Evolutionary conservation across 2,329 filamentous ascomycete species (phyloP).

Genomic region (Sclerotinia nivalis): DNA sequence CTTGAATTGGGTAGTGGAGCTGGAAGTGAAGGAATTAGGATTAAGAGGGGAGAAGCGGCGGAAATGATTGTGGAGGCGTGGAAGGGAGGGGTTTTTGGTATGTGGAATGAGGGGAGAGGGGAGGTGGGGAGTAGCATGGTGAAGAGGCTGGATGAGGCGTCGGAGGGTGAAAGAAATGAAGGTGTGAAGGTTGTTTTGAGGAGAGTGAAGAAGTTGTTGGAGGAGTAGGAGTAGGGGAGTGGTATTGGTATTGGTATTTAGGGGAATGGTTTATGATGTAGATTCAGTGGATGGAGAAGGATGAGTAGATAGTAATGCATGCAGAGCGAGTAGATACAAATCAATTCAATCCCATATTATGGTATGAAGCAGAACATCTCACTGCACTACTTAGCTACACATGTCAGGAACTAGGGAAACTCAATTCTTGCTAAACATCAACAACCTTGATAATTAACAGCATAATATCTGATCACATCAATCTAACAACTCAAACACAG

Average conservation of each 20-base stretch:
- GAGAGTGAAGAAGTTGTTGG: conserved; percentile 33
- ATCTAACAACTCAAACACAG: too few species aligned
- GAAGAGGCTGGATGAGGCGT: conserved; percentile 30
- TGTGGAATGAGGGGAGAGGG: conserved; percentile 31
- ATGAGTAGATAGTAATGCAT: too few species aligned
- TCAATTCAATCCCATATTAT: too few species aligned
- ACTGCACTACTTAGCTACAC: too few species aligned
- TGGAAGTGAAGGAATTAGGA: conserved; percentile 39
- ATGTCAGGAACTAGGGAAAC: too few species aligned
- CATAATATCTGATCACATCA: too few species aligned
- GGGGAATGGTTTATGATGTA: not conserved
- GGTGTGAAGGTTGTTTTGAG: conserved; percentile 35
- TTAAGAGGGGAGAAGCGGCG: conserved; percentile 41
- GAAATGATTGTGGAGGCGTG: conserved; percentile 37
- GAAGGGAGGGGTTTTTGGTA: conserved; percentile 37
- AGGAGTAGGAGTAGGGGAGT: conserved; percentile 9
- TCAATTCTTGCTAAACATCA: too few species aligned
- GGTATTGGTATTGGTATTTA: too few species aligned
- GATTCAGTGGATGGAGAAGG: too few species aligned
- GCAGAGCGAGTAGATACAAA: too few species aligned
- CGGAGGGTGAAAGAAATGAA: conserved; percentile 37
- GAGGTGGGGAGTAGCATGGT: conserved; percentile 33
- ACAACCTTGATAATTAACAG: too few species aligned
- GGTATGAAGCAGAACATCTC: too few species aligned
- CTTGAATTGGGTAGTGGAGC: conserved; percentile 39